These are phyloP conservation scores for Clathrus columnatus DNA, from an alignment of 768 basidiomycete genomes.

Conservation along the genomic window DNA sequence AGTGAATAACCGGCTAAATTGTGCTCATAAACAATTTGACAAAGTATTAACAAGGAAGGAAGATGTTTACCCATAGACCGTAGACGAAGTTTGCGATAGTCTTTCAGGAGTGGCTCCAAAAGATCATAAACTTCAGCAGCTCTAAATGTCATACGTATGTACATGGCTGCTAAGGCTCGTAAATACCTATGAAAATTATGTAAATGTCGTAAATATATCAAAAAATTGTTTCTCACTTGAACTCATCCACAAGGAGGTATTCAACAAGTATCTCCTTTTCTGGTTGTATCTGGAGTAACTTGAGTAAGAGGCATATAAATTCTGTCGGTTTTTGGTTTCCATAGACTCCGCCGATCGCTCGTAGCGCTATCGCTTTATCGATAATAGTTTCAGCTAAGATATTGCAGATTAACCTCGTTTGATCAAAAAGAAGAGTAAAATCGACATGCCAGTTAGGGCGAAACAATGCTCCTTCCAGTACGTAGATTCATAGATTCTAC, in stretches of 20 bases:
- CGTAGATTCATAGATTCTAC: conserved; percentile 86
- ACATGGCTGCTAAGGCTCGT: conserved; percentile 86
- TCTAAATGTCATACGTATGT: conserved; percentile 90
- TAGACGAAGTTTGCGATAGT: conserved; percentile 81
- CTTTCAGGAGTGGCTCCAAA: conserved; percentile 89
- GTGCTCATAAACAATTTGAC: no score
- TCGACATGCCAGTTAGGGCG: conserved; percentile 71
- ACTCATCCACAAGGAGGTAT: conserved; percentile 93
- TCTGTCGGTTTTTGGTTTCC: conserved; percentile 92
- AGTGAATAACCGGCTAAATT: conserved; percentile 74
- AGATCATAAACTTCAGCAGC: conserved; percentile 87
- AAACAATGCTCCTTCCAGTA: conserved; percentile 99
- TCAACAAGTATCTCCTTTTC: conserved; percentile 96
- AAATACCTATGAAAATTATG: conserved; percentile 57
- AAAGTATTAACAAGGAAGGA: background rate
- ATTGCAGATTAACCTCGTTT: background rate
- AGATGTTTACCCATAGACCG: conserved; percentile 64
- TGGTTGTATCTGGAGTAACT: conserved; percentile 93
- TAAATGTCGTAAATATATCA: background rate
- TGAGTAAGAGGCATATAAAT: conserved; percentile 86
- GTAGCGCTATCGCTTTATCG: conserved; percentile 81
- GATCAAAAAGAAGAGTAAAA: background rate
- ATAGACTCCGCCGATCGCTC: conserved; percentile 86
- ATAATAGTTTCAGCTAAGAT: conserved; percentile 79
- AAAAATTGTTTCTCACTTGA: conserved; percentile 61